Evolutionary conservation across 441 rosid genomes (phyloP), one percentile per base, ranked within the genome.

Genomic region (Jatropha podagrica): DNA sequence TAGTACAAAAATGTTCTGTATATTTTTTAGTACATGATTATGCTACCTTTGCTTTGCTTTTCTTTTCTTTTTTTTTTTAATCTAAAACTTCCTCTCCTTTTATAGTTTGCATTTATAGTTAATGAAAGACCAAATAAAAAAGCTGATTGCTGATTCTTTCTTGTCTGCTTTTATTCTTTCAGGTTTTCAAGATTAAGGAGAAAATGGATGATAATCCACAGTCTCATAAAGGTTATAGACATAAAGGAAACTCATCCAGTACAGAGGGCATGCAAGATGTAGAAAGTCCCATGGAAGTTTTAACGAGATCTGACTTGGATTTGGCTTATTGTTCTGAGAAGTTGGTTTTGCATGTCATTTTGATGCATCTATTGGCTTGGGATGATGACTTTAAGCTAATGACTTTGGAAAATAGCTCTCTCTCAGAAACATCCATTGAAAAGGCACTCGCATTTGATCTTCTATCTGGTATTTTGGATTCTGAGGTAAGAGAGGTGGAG

Each of bases 401-500:
- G 83, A 84, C 83, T 38, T 69, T 77, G 48, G 81, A 68, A 75
- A 84, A 79, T 71, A 78, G 83, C 42, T 56, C 63, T 75, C 68
- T 85, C 63, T 82, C 90, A 9, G 68, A 84, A 74, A 84, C 78
- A 63, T 86, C 90, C 11, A 76, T 86, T 74, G 94, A 88, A 80
- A 91, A 89, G 86, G 92, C 98, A 55, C 82, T 93, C 86, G 67
- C 79, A 56, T 85, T 86, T 82, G 97, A 93, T 83, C 87, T 92
- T 44, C 86, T 90, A 64, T 87, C 86, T 62, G 89, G 91, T 65
- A 77, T 93, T 82, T 77, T 96, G 75, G 98, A 89, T 83, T 92
- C 98, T 0, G 94, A 92, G 87, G 81, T 92, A 75, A 87, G 85
- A 72, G 95, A 85, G 79, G 88, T 93, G 84, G 94, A 90, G 79